Evolutionary conservation across 805 yeast genomes (phyloP).

Genomic region (Saccharomycodes ludwigii): DNA sequence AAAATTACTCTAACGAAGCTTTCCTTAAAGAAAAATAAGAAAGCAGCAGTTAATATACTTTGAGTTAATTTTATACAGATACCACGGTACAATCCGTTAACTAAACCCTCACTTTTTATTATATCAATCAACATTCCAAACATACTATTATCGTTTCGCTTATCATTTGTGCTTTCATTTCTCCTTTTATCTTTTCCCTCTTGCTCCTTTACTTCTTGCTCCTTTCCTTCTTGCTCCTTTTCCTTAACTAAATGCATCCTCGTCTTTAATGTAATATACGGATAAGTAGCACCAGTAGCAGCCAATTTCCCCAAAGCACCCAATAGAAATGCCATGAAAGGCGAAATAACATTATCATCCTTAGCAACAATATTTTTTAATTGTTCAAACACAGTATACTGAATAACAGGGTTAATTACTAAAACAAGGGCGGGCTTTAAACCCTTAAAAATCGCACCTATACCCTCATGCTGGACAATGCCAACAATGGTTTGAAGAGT

Average conservation of each 20-base stretch:
- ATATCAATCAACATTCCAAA: conserved; percentile 43
- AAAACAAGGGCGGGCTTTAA: conserved; percentile 77
- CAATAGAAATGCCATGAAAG: conserved; percentile 68
- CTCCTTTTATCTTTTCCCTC: conserved; percentile 1
- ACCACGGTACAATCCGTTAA: conserved; percentile 71
- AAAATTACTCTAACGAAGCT: conserved; percentile 38
- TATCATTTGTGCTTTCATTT: conserved; percentile 6
- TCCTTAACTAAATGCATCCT: conserved; percentile 65
- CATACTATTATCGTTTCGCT: conserved; percentile 23
- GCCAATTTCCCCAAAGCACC: conserved; percentile 85
- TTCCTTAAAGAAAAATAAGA: conserved; percentile 82
- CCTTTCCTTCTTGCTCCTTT: conserved; percentile 12
- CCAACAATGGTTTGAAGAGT: conserved; percentile 48
- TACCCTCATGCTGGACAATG: conserved; percentile 61
- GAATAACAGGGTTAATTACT: conserved; percentile 81
- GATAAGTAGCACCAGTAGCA: conserved; percentile 85
- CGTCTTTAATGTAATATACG: conserved; percentile 79
- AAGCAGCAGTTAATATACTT: conserved; percentile 79
- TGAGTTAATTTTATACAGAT: conserved; percentile 69
- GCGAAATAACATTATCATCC: conserved; percentile 32
- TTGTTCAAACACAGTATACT: conserved; percentile 86
- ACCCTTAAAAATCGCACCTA: conserved; percentile 66
- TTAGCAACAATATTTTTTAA: conserved; percentile 53
- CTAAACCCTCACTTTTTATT: conserved; percentile 49
- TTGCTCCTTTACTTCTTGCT: conserved; percentile 5